Evolutionary conservation across 169 alveolate genomes (phyloP).

Genomic region (Plasmodium yoelii): DNA sequence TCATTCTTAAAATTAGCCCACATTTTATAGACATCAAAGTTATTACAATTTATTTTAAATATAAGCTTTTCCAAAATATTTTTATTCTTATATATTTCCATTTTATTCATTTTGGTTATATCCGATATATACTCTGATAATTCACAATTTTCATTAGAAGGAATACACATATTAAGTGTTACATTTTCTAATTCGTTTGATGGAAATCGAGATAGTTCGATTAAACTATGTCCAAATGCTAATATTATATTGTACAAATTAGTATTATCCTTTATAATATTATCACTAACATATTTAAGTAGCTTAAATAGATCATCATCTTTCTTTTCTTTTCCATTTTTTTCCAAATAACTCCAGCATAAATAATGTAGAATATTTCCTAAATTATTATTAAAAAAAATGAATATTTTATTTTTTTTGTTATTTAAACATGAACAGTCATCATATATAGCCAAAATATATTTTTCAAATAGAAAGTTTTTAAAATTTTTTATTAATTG

Average conservation of each 20-base stretch:
- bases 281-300: not conserved
- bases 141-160: not conserved
- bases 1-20: no score
- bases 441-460: slow-evolving; percentile 12
- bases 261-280: not conserved
- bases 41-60: not conserved
- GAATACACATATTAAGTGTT: not conserved
- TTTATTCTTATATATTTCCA: not conserved
- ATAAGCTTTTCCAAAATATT: not conserved
- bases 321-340: not conserved
- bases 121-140: not conserved
- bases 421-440: not conserved
- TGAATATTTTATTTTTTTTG: not conserved
- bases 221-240: not conserved
- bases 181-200: not conserved
- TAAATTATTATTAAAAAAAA: not conserved
- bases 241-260: not conserved
- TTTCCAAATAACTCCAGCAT: not conserved
- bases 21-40: not conserved
- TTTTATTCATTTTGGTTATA: not conserved
- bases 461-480: no score
- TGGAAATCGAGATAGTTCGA: not conserved
- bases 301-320: not conserved
- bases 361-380: not conserved
- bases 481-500: slow-evolving; percentile 10